These are phyloP conservation scores for Saururus chinensis DNA, from an alignment of 164 flowering plant genomes.

Conservation along the genomic window DNA sequence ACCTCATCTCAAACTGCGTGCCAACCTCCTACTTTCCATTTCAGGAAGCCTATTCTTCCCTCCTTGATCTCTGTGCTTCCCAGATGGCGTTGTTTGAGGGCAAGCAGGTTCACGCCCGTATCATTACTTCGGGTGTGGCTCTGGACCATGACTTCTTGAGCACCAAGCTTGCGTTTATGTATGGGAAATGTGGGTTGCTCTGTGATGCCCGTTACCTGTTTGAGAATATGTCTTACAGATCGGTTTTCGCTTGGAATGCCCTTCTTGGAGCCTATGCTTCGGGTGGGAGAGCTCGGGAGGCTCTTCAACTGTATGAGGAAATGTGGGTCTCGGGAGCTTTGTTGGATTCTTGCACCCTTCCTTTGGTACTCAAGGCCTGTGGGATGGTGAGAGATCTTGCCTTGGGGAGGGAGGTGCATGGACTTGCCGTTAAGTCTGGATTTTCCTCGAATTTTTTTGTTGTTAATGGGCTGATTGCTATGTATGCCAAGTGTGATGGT, in stretches of 20 bases:
- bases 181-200: conserved; percentile 57
- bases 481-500: conserved; percentile 65
- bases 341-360: conserved; percentile 56
- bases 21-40: conserved; percentile 10
- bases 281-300: conserved; percentile 30
- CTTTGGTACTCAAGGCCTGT: conserved; percentile 59
- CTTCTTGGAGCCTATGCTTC: conserved; percentile 65
- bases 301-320: conserved; percentile 41
- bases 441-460: conserved; percentile 37
- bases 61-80: conserved; percentile 56
- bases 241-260: conserved; percentile 75
- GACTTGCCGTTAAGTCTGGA: conserved; percentile 48
- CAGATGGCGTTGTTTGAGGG: conserved; percentile 36
- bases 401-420: conserved; percentile 54
- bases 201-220: conserved; percentile 45
- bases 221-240: conserved; percentile 50
- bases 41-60: conserved; percentile 34
- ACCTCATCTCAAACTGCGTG: conserved; percentile 16
- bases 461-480: conserved; percentile 52
- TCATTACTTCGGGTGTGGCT: conserved; percentile 22
- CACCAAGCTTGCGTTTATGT: conserved; percentile 67
- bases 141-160: conserved; percentile 36
- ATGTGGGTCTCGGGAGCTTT: conserved; percentile 41
- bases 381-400: conserved; percentile 23
- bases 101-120: conserved; percentile 60